Conservation (phyloP, 139 green algal species). For the Deuterostichococcus epilithicus region DNA sequence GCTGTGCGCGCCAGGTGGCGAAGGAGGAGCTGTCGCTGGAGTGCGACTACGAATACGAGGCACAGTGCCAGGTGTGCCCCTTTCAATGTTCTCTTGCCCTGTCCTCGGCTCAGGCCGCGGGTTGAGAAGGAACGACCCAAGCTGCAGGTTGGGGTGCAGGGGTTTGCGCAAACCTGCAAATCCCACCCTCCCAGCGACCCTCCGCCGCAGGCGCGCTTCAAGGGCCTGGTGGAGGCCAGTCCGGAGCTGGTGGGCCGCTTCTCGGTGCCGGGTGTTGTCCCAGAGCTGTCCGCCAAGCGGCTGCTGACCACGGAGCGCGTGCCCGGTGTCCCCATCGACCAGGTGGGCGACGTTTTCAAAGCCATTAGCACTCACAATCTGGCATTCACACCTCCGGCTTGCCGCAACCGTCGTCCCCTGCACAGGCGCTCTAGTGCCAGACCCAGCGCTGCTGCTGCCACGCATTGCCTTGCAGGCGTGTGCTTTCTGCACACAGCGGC, state of each 20-base stretch:
- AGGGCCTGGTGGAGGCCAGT: constrained; percentile 51
- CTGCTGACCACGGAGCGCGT: constrained; percentile 85
- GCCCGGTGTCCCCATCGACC: constrained; percentile 77
- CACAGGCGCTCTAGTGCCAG: too few species aligned
- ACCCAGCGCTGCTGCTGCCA: too few species aligned
- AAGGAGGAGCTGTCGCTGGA: constrained; percentile 89
- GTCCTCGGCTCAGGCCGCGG: background rate
- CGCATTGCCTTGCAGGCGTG: too few species aligned
- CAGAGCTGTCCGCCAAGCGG: constrained; percentile 57
- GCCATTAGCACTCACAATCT: too few species aligned
- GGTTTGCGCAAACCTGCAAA: too few species aligned
- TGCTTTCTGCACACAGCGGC: too few species aligned
- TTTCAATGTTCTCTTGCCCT: background rate
- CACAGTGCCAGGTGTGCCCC: constrained; percentile 38
- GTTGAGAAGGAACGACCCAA: too few species aligned
- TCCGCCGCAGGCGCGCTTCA: constrained; percentile 64
- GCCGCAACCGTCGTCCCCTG: too few species aligned
- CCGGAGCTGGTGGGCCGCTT: constrained; percentile 35
- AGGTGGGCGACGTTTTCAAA: constrained; percentile 44
- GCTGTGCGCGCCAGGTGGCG: constrained; percentile 57
- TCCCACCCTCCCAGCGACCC: too few species aligned
- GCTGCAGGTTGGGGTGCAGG: too few species aligned
- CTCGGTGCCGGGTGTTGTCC: constrained; percentile 71
- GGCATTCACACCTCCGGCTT: too few species aligned
- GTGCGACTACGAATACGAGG: constrained; percentile 87